Conservation (phyloP, 352 stramenopile genomes). For the Phytophthora melonis region DNA sequence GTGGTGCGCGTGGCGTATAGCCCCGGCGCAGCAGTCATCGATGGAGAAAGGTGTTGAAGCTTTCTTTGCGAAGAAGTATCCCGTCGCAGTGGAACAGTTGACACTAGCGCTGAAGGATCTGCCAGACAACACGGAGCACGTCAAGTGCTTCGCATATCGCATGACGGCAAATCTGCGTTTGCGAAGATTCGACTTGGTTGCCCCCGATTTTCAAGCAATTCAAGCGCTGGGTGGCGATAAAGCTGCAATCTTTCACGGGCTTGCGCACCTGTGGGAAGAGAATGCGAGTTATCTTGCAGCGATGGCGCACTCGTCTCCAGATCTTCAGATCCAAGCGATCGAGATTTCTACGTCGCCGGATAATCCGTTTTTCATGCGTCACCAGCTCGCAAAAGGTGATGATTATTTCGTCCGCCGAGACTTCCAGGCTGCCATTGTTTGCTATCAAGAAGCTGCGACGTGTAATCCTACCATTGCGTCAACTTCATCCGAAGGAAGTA, state of each 20-base stretch:
- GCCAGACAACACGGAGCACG: conserved; percentile 71
- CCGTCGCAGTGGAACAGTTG: conserved; percentile 59
- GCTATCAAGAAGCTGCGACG: conserved; percentile 60
- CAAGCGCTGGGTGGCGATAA: conserved; percentile 72
- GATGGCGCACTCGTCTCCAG: conserved; percentile 40
- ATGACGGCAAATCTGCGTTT: conserved; percentile 79
- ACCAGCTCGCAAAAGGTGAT: conserved; percentile 65
- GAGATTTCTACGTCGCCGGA: conserved; percentile 42
- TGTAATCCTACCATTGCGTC: conserved; percentile 28
- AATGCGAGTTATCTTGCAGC: conserved; percentile 60
- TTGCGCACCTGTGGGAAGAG: conserved; percentile 77
- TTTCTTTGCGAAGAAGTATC: conserved; percentile 74
- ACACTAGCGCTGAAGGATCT: conserved; percentile 52
- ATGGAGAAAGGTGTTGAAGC: conserved; percentile 77
- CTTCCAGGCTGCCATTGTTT: conserved; percentile 59
- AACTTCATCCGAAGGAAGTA: conserved; percentile 20
- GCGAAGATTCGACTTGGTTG: conserved; percentile 58
- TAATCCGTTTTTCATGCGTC: conserved; percentile 65
- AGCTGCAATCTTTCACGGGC: conserved; percentile 77
- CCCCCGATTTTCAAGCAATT: conserved; percentile 62
- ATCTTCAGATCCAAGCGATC: conserved; percentile 45
- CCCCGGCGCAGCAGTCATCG: conserved; percentile 44
- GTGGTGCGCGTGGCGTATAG: conserved; percentile 64
- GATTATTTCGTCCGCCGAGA: conserved; percentile 70
- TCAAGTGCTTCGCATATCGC: conserved; percentile 80